phyloP scores from a whole-genome alignment of 2,329 filamentous ascomycete genomes.

The Tolypocladium pustulatum region DNA sequence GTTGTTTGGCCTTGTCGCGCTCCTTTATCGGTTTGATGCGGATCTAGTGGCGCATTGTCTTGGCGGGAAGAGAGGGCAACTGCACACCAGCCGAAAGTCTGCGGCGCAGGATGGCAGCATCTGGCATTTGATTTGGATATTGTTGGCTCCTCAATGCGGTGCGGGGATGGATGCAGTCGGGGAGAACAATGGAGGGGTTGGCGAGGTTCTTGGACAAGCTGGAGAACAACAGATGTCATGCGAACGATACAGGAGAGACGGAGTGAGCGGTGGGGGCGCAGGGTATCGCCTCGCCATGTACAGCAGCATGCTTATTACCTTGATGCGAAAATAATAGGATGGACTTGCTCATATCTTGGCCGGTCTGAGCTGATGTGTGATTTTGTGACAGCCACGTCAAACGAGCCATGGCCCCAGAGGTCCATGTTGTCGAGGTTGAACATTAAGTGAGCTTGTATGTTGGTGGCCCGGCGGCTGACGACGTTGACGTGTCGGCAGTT shows the following conservation, averaged over 20 bases:
- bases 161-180: neutral
- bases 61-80: conserved; percentile 12
- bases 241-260: neutral
- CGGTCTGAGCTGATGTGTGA: no score
- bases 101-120: conserved; percentile 7
- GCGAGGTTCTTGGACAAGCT: neutral
- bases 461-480: no score
- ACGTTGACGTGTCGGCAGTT: neutral
- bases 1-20: neutral
- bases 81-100: neutral
- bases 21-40: neutral
- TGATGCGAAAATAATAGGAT: neutral
- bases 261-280: neutral
- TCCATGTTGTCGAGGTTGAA: neutral
- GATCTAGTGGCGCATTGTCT: neutral
- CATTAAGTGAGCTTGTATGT: no score
- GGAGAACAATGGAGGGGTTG: neutral
- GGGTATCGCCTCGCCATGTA: neutral
- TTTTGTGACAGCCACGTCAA: neutral
- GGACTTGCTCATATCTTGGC: neutral
- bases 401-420: neutral
- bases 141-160: neutral
- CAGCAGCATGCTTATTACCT: neutral
- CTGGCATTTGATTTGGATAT: conserved; percentile 2
- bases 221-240: neutral